Conservation (phyloP, 2,329 filamentous ascomycete species). For the Rachicladosporium sp. region DNA sequence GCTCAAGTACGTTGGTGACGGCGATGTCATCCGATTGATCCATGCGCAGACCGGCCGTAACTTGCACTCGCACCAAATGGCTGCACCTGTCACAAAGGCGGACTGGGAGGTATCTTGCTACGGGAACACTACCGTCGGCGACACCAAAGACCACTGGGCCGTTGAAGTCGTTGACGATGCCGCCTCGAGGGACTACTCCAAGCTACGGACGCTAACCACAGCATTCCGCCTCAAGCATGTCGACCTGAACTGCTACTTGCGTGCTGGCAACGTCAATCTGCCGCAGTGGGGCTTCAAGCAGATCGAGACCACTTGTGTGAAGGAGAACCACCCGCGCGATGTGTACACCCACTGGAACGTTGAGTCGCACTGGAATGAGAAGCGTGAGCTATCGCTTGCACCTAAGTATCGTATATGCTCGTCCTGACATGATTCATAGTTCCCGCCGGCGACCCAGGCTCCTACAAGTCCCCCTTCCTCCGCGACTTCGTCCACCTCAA, state of each 20-base stretch:
- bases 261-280: conserved; percentile 88
- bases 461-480: conserved; percentile 93
- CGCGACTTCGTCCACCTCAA: conserved; percentile 97
- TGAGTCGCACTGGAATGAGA: conserved; percentile 88
- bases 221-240: conserved; percentile 79
- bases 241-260: conserved; percentile 78
- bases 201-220: conserved; percentile 81
- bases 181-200: conserved; percentile 71
- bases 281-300: conserved; percentile 99
- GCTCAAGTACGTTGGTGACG: conserved; percentile 63
- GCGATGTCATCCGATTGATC: conserved; percentile 69
- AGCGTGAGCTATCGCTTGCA: too few relatives aligned
- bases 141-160: conserved; percentile 96
- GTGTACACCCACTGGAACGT: conserved; percentile 99
- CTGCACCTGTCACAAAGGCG: conserved; percentile 77
- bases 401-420: too few relatives aligned
- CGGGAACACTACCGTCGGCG: conserved; percentile 86
- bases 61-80: conserved; percentile 83
- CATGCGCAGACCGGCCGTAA: conserved; percentile 95
- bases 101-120: conserved; percentile 93
- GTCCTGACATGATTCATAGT: too few relatives aligned
- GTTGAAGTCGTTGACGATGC: conserved; percentile 86
- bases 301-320: conserved; percentile 92
- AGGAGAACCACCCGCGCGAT: conserved; percentile 83
- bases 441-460: conserved; percentile 73